Percentiles rank a stretch among this genome's conserved stretches.
Evolutionary conservation across 139 green algal species (phyloP).

Genomic region (Chlamydomonas sphaeroides): DNA sequence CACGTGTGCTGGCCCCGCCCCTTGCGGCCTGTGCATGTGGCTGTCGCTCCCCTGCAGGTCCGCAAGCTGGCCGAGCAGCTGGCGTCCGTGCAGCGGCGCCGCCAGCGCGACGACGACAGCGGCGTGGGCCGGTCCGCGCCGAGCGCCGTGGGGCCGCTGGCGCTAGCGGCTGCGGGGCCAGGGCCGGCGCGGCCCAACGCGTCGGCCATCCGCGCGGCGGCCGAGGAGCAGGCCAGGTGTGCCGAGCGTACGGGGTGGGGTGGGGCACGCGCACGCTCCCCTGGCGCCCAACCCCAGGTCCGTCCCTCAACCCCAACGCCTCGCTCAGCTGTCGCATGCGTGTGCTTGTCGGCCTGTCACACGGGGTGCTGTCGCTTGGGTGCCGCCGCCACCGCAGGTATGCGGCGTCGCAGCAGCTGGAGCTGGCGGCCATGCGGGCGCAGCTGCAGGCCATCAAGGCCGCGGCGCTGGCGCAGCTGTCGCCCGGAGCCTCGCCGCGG

Average conservation of each 20-base stretch:
- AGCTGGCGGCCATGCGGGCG: conserved; percentile 42
- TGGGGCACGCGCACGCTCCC: too few species aligned
- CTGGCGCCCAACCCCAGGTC: too few species aligned
- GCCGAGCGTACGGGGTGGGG: too few species aligned
- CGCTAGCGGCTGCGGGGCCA: background rate
- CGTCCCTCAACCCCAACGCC: too few species aligned
- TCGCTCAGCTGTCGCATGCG: too few species aligned
- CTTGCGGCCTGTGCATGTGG: too few species aligned
- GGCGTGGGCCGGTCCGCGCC: background rate
- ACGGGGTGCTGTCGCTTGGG: too few species aligned
- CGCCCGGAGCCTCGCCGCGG: conserved; percentile 16
- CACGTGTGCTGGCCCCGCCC: too few species aligned
- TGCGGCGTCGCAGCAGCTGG: conserved; percentile 23
- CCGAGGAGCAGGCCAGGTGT: conserved; percentile 41
- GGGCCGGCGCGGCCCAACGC: background rate
- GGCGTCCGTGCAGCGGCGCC: conserved; percentile 40
- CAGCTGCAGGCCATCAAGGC: conserved; percentile 48
- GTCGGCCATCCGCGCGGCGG: conserved; percentile 17
- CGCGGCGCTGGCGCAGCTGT: conserved; percentile 42
- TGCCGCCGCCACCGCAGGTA: too few species aligned
- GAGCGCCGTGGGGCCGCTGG: background rate
- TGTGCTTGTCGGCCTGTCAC: too few species aligned
- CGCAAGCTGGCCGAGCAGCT: conserved; percentile 54
- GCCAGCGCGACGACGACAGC: background rate
- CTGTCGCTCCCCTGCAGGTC: background rate